Evolutionary conservation across 345 rosid genomes (phyloP).

Genomic region (Ricinus communis): DNA sequence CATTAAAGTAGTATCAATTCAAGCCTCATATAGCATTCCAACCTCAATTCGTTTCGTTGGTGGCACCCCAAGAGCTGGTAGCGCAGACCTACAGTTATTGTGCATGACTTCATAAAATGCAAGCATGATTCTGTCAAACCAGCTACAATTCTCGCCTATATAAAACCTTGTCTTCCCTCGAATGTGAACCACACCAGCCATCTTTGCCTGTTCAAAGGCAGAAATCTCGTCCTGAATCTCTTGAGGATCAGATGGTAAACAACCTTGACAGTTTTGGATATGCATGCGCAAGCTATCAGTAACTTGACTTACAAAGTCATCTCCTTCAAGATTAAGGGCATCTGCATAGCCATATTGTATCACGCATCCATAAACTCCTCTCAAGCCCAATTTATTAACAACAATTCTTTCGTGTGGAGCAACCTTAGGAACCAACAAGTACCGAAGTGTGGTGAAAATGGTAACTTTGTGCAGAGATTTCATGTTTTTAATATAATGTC

Average conservation of each 20-base stretch:
- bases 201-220: conserved; percentile 41
- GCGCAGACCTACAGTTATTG: conserved; percentile 58
- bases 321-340: conserved; percentile 50
- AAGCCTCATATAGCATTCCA: conserved; percentile 67
- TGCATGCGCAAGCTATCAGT: conserved; percentile 38
- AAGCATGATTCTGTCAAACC: conserved; percentile 56
- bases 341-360: conserved; percentile 73
- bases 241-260: conserved; percentile 6
- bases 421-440: conserved; percentile 63
- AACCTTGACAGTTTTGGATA: conserved; percentile 22
- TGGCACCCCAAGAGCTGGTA: conserved; percentile 58
- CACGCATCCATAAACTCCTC: conserved; percentile 56
- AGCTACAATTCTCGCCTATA: conserved; percentile 38
- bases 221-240: conserved; percentile 41
- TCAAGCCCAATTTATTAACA: conserved; percentile 36
- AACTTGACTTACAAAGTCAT: conserved; percentile 48
- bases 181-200: conserved; percentile 49
- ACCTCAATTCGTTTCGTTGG: conserved; percentile 52
- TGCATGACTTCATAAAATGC: conserved; percentile 62
- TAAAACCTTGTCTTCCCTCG: conserved; percentile 68
- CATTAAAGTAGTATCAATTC: conserved; percentile 8
- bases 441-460: conserved; percentile 65
- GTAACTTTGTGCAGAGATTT: conserved; percentile 79
- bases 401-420: conserved; percentile 49
- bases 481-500: conserved; percentile 74